Conservation (phyloP, 164 flowering plant genomes). For the Vitis labrusca region DNA sequence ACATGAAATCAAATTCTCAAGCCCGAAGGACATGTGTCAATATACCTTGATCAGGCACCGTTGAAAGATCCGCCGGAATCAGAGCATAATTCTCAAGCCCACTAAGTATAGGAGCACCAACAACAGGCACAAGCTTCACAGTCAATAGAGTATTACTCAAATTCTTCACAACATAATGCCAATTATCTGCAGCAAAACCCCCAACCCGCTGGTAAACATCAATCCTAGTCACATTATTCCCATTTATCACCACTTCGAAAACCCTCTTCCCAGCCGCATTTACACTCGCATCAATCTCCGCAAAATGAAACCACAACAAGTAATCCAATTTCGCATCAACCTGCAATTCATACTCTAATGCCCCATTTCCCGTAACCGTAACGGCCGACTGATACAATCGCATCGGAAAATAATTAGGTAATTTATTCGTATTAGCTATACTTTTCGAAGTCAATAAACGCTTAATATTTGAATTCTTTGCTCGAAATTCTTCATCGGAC, state of each 20-base stretch:
- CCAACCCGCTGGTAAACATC: slow-evolving; percentile 78
- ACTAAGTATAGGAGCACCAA: slow-evolving; percentile 67
- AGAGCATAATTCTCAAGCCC: slow-evolving; percentile 95
- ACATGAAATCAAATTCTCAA: background rate
- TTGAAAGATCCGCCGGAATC: slow-evolving; percentile 75
- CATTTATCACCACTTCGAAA: slow-evolving; percentile 80
- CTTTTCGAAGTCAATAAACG: slow-evolving; percentile 33
- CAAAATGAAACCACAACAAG: slow-evolving; percentile 90
- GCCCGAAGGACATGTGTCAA: background rate
- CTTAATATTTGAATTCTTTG: slow-evolving; percentile 10
- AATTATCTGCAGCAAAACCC: slow-evolving; percentile 65
- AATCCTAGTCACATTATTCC: slow-evolving; percentile 59
- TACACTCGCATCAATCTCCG: slow-evolving; percentile 80
- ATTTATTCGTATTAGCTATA: slow-evolving; percentile 34
- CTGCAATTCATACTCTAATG: slow-evolving; percentile 55
- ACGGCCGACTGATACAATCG: slow-evolving; percentile 75
- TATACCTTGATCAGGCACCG: slow-evolving; percentile 81
- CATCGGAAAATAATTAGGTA: slow-evolving; percentile 85
- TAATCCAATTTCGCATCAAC: slow-evolving; percentile 94
- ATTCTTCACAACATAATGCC: slow-evolving; percentile 67
- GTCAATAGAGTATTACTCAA: slow-evolving; percentile 61
- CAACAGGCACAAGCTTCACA: slow-evolving; percentile 68
- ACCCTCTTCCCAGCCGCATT: slow-evolving; percentile 64
- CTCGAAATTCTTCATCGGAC: slow-evolving; percentile 47
- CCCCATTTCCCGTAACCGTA: slow-evolving; percentile 26